These are phyloP conservation scores for Zygnema cylindricum DNA, from an alignment of 139 green algal species.

Conservation along the genomic window DNA sequence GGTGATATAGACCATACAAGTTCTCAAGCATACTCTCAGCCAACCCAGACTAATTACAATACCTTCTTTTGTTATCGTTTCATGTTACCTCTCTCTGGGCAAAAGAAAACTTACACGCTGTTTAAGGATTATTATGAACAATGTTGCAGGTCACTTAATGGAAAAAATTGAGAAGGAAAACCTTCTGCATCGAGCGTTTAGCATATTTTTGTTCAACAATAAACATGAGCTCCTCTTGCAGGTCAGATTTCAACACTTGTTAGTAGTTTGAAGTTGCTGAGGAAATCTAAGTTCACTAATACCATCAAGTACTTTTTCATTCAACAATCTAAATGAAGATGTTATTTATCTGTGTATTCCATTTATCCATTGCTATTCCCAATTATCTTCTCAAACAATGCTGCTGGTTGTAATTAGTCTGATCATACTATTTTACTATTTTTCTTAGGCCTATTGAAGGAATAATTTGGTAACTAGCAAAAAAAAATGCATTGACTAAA, in stretches of 20 bases:
- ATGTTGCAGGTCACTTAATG: constrained; percentile 46
- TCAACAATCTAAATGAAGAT: neutral
- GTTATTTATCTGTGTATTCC: neutral
- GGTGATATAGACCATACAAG: too few relatives aligned
- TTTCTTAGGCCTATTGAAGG: too few relatives aligned
- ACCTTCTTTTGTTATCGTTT: constrained; percentile 1
- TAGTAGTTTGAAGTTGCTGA: too few relatives aligned
- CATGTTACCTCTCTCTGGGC: neutral
- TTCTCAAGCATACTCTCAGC: too few relatives aligned
- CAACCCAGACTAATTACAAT: neutral
- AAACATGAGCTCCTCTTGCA: constrained; percentile 89
- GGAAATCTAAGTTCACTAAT: too few relatives aligned
- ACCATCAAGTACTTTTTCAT: constrained; percentile 16
- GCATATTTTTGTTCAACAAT: constrained; percentile 93
- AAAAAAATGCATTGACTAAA: too few relatives aligned
- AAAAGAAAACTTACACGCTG: constrained; percentile 5
- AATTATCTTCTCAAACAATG: too few relatives aligned
- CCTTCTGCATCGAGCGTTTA: constrained; percentile 91
- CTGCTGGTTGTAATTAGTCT: too few relatives aligned
- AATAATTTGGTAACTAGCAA: too few relatives aligned
- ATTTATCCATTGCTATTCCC: too few relatives aligned
- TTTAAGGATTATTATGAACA: neutral
- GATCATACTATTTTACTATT: too few relatives aligned
- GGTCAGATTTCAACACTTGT: too few relatives aligned
- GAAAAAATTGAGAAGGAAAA: constrained; percentile 55